Base-by-base conservation (phyloP, 768 basidiomycete species). In the Lentinula detonsa region DNA sequence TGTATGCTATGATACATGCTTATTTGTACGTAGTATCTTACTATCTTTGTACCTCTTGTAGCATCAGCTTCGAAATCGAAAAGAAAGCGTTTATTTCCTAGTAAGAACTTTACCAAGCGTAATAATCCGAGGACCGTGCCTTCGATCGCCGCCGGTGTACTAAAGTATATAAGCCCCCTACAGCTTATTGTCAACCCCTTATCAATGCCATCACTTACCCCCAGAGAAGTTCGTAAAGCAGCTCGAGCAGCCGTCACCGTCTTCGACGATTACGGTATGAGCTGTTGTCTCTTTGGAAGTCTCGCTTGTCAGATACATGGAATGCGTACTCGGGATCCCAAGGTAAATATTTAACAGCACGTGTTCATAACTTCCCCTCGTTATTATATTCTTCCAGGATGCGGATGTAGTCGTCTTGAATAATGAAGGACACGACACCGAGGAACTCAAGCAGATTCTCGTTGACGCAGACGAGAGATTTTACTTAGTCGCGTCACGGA, bases 201-300 rank as follows among this genome's bases (percentile, higher is more conserved):
- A 3, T 13, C 53, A 8, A 54, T 54, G 53, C 5, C 53, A 0
- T 23, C 28, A 6, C 50, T 54, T 8, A 37, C 53, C 15, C 53
- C 53, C 53, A 54, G 45, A 16, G 60, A 61, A 21, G 50, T 61
- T 11, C 60, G 50, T 43, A 61, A 54, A 51, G 42, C 60, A 39
- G 49, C 60, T 15, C 35, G 52, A 45, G 40, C 52, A 42, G 50
- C 60, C 23, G n/a, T 53, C 10, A 33, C 35, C 40, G 15, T 50
- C 35, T 50, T 61, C n/a, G 52, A 8, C 7, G 52, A 52, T 8
- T 23, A 54, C 31, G 53, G 18, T 5, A 28, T 61, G 33, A 28
- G 33, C 33, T 53, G 60, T 28, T 61, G 60, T 55, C 52, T 61
- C 9, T 61, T 53, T 21, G 60, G 60, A 28, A 61, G 60, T 28